Base-by-base conservation (phyloP, 257 asterid genomes). In the Ehretia macrophylla region DNA sequence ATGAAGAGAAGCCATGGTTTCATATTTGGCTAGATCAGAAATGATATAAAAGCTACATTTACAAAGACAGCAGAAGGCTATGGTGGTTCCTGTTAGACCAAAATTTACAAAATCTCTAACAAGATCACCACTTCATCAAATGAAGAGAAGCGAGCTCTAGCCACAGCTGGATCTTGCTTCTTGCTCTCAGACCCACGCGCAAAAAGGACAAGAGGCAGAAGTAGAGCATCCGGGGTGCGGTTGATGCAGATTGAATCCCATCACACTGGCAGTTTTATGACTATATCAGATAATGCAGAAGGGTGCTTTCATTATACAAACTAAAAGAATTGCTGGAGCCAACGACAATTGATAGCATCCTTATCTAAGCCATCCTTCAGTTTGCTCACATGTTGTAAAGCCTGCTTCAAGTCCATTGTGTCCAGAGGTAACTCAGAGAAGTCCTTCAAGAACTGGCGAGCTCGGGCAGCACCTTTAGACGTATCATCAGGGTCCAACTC, bases 311-410 rank as follows among this genome's bases (percentile, higher is more conserved):
- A 8, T 18, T 5, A 17, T 23, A 50, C 9, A 53, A 20, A 8
- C 60, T 56, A 59, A 59, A 92, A 66, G 71, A 92, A 88, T 51
- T 86, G 93, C 76, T 84, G 95, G 68, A 88, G 97, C 97, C 97
- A 92, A 56, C 39, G 53, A 55, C 75, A 65, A 71, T 77, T 63
- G 11, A 52, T 77, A 8, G 96, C 85, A 68, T 92, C 90, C 74
- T 75, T 88, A 74, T 80, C 85, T 75, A 92, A 72, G 18, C 74
- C 85, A n/a, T 69, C 81, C 65, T 63, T 89, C 77, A 88, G 60
- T 64, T 78, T 71, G 17, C 71, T 60, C 38, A 85, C 80, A 10
- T 70, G 72, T 77, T 83, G 63, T 32, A 84, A 59, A 14, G 85
- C 90, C 67, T 78, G 75, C 50, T 79, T 67, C 46, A 65, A 66